Evolutionary conservation across 1,284 basidiomycete genomes (phyloP), one percentile per base, ranked within the genome.

Genomic region (Vanrija pseudolonga): DNA sequence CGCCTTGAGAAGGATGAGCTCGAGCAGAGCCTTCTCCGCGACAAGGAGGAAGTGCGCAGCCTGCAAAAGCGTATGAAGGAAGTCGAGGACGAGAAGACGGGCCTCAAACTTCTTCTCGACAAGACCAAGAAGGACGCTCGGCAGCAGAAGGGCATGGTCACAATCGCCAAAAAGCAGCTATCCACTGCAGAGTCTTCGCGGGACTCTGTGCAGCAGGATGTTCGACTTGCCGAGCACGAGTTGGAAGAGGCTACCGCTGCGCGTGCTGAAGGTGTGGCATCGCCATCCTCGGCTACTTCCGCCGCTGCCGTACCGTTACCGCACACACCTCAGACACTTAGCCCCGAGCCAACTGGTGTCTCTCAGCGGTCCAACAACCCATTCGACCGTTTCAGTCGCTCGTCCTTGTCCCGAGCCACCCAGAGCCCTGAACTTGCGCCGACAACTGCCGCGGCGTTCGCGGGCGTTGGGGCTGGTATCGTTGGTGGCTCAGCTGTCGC

Each of bases 111-210:
- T 9, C 85, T 89, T 61, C 78, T 93, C 41, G 96, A 98, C 73
- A 94, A 90, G 78, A 74, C 85, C 45, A 92, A 86, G 79, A 97
- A 93, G 77, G 93, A 98, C 47, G 90, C 89, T 0, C 87, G 96
- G 70, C 91, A 96, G 72, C 93, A 98, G 76, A 96, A 93, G 75
- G 96, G 95, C 14, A 80, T 96, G 54, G 81, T 94, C 15, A 92
- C 93, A 4, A 96, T 98, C 71, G 88, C 90, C 9, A 88, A 88
- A 79, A 98, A 98, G 77, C 96, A 98, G 77, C 80, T 98, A 20
- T 84, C 83, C 15, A 85, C 88, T 0, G 88, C 90, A 47, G 94
- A 98, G 74, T 79, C 81, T 0, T 88, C 92, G 62, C 84, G 83
- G 51, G 83, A 82, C 14, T 87, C 85, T 66, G 80, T 81, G 2